phyloP scores from a whole-genome alignment of 2,329 filamentous ascomycete species.

The Lasiodiplodia gonubiensis region DNA sequence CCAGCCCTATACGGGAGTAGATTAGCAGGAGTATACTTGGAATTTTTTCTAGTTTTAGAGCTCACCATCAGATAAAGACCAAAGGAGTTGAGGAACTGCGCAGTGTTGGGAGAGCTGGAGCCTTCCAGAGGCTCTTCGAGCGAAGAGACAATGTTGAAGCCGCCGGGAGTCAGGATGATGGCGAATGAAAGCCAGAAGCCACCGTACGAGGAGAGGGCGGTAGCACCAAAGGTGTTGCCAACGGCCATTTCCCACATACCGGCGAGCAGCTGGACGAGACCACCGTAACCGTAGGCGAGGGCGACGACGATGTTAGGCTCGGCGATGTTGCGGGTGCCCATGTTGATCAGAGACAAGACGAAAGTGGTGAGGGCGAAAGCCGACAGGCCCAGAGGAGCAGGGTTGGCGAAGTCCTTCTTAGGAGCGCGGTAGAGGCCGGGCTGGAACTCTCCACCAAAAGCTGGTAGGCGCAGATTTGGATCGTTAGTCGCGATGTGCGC shows the following conservation, averaged over 20 bases:
- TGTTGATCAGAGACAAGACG: conserved; percentile 54
- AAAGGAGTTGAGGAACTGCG: conserved; percentile 58
- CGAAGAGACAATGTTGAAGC: conserved; percentile 51
- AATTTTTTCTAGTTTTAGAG: background rate
- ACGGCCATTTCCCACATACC: conserved; percentile 57
- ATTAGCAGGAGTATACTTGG: conserved; percentile 35
- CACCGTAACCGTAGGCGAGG: conserved; percentile 49
- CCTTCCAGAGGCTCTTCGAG: conserved; percentile 40
- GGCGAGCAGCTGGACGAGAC: conserved; percentile 50
- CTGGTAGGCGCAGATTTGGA: conserved; percentile 50
- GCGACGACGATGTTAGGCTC: conserved; percentile 50
- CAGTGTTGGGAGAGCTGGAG: conserved; percentile 54
- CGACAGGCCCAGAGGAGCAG: conserved; percentile 61
- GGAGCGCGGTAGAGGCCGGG: conserved; percentile 57
- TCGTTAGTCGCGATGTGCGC: conserved; percentile 58
- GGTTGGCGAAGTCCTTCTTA: conserved; percentile 56
- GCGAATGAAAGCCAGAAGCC: conserved; percentile 63
- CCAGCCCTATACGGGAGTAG: conserved; percentile 56
- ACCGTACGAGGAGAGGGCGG: conserved; percentile 61
- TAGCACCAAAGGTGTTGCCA: conserved; percentile 63
- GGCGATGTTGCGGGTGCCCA: conserved; percentile 43
- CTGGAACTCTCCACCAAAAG: conserved; percentile 60
- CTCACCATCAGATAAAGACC: conserved; percentile 62
- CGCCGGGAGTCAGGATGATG: conserved; percentile 59
- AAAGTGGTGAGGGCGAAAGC: conserved; percentile 68